These are phyloP conservation scores for Physcomitrium patens DNA, from an alignment of 225 moss, liverwort and hornwort species.

Conservation along the genomic window DNA sequence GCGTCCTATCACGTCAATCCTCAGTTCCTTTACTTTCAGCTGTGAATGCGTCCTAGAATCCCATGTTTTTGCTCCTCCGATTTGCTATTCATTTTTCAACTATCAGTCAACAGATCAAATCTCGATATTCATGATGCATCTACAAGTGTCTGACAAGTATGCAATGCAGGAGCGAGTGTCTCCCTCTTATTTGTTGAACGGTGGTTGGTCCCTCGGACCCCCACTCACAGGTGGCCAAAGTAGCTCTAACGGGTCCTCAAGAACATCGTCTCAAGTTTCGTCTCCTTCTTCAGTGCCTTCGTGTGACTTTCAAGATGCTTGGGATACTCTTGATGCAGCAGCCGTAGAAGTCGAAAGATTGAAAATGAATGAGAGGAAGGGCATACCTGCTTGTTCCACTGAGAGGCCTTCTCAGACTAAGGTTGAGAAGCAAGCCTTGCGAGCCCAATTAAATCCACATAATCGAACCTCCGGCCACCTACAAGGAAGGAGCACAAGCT, in stretches of 20 bases:
- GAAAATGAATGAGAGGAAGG: constrained; percentile 49
- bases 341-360: constrained; percentile 70
- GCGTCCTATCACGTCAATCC: no score
- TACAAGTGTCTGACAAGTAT: neutral
- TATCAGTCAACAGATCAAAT: no score
- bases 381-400: neutral
- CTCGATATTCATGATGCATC: no score
- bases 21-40: no score
- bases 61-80: no score
- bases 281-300: constrained; percentile 72
- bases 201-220: constrained; percentile 56
- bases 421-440: constrained; percentile 17
- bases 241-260: constrained; percentile 75
- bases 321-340: constrained; percentile 71
- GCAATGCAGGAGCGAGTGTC: constrained; percentile 17
- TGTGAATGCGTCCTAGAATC: no score
- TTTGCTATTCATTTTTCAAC: no score
- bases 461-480: constrained; percentile 17
- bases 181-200: constrained; percentile 17
- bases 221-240: constrained; percentile 47
- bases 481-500: constrained; percentile 24
- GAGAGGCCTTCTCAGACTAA: constrained; percentile 3
- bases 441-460: constrained; percentile 23
- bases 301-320: constrained; percentile 51
- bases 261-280: constrained; percentile 54